Evolutionary conservation across 768 basidiomycete genomes (phyloP).

Genomic region (Panaeolus cyanescens): DNA sequence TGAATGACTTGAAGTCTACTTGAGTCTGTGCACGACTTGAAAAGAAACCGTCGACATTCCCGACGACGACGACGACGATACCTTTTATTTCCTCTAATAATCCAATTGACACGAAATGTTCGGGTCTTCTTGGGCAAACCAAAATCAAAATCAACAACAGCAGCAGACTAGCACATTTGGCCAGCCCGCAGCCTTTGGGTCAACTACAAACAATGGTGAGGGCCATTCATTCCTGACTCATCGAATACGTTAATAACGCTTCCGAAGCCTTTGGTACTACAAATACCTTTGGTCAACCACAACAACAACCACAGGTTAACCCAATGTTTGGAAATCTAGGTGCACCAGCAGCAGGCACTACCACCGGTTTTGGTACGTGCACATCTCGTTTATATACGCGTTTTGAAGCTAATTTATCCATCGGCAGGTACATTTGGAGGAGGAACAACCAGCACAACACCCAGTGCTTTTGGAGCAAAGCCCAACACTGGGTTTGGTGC

Average conservation of each 20-base stretch:
- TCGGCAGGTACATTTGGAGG: conserved; percentile 47
- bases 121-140: conserved; percentile 70
- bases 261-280: conserved; percentile 53
- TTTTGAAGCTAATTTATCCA: conserved; percentile 15
- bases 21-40: conserved; percentile 13
- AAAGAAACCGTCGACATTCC: conserved; percentile 12
- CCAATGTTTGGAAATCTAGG: conserved; percentile 79
- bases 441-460: conserved; percentile 35
- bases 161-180: conserved; percentile 67
- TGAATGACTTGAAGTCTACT: conserved; percentile 28
- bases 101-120: conserved; percentile 55
- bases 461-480: conserved; percentile 66
- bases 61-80: conserved; percentile 21
- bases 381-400: conserved; percentile 15
- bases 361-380: conserved; percentile 47
- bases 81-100: conserved; percentile 10
- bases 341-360: conserved; percentile 27
- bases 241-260: conserved; percentile 23
- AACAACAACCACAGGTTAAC: conserved; percentile 65
- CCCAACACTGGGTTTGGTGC: conserved; percentile 77
- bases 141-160: conserved; percentile 64
- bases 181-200: conserved; percentile 42
- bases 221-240: conserved; percentile 24
- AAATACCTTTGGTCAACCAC: conserved; percentile 60
- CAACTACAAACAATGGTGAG: conserved; percentile 38